Evolutionary conservation across 148 eudicot genomes (phyloP), one percentile per base, ranked within the genome.

Genomic region (Cornus controversa): DNA sequence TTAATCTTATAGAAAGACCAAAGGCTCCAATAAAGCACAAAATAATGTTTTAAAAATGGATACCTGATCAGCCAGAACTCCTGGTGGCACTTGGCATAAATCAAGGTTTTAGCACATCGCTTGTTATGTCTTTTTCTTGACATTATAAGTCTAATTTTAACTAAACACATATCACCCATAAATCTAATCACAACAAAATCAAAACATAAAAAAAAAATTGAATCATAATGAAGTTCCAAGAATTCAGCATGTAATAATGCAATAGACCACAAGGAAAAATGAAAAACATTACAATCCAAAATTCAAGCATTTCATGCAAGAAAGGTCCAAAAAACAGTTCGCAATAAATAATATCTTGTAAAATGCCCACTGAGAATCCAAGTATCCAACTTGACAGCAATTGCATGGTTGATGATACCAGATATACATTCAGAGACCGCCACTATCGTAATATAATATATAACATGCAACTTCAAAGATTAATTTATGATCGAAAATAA

Each of bases 361-460:
- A 37, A 42, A 14, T 64, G 34, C 24, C 42, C 64, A 60, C 45
- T 22, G 24, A 67, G 29, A 27, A n/a, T 6, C 27, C 66, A 29
- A 67, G 29, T 20, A n/a, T 6, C 27, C 66, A 29, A 45, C 25
- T 66, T 31, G 24, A 73, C 34, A 42, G 64, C 22, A 64, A 20
- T 74, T 65, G 77, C 77, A 75, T 45, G 28, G 37, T 26, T 13
- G 20, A 45, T 26, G 60, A 65, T 65, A 65, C 70, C 25, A 65
- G 67, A 67, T 50, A 60, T 20, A 28, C 1, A 20, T 5, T n/a
- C 24, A 24, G 22, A 15, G 27, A 66, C 29, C 5, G 13, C 16
- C 11, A 66, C 70, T n/a, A 65, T 24, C 4, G 20, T 22, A 37
- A 74, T 24, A 29, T 18, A 74, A 1, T 14, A 37, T 34, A 18